Conservation (phyloP, 768 basidiomycete genomes). For the Leccinellum luteum region DNA sequence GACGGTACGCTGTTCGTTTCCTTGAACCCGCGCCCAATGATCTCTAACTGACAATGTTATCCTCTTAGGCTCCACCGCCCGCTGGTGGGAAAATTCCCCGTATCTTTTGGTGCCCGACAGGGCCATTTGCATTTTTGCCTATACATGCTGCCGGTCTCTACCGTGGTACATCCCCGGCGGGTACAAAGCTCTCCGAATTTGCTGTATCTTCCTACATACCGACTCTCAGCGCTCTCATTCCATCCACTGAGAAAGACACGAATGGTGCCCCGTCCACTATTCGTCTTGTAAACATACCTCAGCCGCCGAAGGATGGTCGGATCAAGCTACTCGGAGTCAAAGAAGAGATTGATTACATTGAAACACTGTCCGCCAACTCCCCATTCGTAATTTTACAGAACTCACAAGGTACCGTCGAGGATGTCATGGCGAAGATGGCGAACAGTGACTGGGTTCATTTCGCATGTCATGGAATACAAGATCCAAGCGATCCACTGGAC, state of each 20-base stretch:
- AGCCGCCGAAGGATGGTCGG: neutral
- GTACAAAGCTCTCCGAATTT: neutral
- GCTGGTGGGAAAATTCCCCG: neutral
- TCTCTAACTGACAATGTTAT: neutral
- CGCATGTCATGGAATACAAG: neutral
- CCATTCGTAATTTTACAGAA: neutral
- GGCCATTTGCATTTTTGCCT: neutral
- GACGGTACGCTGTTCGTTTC: too few relatives aligned
- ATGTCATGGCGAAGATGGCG: neutral
- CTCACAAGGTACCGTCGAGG: neutral
- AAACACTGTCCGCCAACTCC: neutral
- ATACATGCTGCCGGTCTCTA: neutral
- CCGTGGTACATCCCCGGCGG: neutral
- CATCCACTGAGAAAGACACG: neutral
- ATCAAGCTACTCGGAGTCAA: neutral
- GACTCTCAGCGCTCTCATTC: too few relatives aligned
- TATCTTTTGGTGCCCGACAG: neutral
- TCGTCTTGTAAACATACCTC: neutral
- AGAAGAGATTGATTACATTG: neutral
- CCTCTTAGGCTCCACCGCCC: neutral
- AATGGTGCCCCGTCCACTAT: neutral
- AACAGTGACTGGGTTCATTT: neutral
- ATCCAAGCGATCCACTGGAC: neutral
- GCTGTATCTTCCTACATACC: neutral
- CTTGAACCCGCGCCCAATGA: too few relatives aligned